Evolutionary conservation across 1,284 basidiomycete species (phyloP).

Genomic region (Leccinum angustisporum): DNA sequence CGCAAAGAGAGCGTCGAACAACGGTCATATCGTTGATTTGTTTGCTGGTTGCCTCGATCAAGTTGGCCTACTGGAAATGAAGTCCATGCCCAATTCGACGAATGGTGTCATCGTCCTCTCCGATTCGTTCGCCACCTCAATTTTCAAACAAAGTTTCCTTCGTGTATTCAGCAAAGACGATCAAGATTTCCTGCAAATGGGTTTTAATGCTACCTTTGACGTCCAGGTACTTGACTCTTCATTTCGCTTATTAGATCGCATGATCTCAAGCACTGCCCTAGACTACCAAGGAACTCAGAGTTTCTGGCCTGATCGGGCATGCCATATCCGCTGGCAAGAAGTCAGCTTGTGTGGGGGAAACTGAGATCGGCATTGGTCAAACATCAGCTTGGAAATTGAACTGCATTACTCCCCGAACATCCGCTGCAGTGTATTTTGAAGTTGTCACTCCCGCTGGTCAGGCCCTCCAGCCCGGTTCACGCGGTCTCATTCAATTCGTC

Average conservation of each 20-base stretch:
- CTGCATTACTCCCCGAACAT: constrained; percentile 84
- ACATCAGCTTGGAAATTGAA: constrained; percentile 99
- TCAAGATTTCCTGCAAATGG: constrained; percentile 92
- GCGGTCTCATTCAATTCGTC: constrained; percentile 97
- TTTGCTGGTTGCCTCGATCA: constrained; percentile 99
- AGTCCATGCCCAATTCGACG: constrained; percentile 90
- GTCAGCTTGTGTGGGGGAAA: constrained; percentile 95
- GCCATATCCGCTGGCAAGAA: constrained; percentile 98
- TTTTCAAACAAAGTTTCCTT: constrained; percentile 98
- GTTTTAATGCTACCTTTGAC: constrained; percentile 99
- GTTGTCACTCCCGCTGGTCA: constrained; percentile 99
- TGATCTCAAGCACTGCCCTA: constrained; percentile 34
- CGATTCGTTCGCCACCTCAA: constrained; percentile 97
- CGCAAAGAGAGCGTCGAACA: constrained; percentile 91
- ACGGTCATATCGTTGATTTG: constrained; percentile 93
- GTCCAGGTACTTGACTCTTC: constrained; percentile 67
- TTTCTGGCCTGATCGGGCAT: constrained; percentile 97
- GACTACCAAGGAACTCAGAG: constrained; percentile 99
- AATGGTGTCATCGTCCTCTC: constrained; percentile 97
- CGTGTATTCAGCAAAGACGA: constrained; percentile 94
- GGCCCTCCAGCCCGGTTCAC: constrained; percentile 86
- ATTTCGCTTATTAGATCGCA: background rate
- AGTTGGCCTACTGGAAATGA: constrained; percentile 98
- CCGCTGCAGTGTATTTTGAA: constrained; percentile 96
- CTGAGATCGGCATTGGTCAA: constrained; percentile 98